Conservation (phyloP, 2,329 filamentous ascomycete species). For the Tolypocladium inflatum region DNA sequence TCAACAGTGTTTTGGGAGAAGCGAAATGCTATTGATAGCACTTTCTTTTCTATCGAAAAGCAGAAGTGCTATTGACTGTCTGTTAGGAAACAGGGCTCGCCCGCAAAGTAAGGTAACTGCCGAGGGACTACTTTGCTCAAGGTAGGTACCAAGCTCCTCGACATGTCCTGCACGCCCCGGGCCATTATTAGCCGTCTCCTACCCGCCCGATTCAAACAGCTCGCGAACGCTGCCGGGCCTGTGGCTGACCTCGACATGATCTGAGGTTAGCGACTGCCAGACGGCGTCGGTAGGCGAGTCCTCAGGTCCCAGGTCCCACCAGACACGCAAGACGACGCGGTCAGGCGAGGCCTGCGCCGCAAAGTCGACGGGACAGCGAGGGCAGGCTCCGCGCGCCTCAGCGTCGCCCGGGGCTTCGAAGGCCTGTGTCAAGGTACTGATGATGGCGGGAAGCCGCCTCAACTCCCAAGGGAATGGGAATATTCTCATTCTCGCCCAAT, state of each 20-base stretch:
- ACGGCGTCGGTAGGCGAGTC: neutral
- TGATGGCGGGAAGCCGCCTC: neutral
- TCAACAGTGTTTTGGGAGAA: no score
- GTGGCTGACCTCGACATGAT: neutral
- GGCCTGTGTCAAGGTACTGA: neutral
- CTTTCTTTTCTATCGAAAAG: no score
- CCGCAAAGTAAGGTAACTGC: no score
- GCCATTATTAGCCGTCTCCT: neutral
- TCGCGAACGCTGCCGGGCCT: neutral
- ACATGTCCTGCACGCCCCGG: no score
- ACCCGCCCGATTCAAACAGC: neutral
- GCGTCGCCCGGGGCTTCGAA: neutral
- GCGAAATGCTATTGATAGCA: no score
- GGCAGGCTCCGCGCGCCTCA: neutral
- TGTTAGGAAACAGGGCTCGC: no score
- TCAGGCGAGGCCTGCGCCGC: neutral
- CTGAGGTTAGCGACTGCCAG: neutral
- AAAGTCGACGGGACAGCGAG: constrained; percentile 5
- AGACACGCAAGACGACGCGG: neutral
- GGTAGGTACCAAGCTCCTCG: no score
- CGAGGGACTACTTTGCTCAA: no score
- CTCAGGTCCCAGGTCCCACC: constrained; percentile 9
- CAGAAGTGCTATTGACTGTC: no score
- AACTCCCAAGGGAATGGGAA: no score
- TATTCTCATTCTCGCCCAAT: no score